Percentiles rank a stretch among this genome's conserved stretches.
Conservation (phyloP, 1,284 basidiomycete species). For the Ustilago shanxiensis region DNA sequence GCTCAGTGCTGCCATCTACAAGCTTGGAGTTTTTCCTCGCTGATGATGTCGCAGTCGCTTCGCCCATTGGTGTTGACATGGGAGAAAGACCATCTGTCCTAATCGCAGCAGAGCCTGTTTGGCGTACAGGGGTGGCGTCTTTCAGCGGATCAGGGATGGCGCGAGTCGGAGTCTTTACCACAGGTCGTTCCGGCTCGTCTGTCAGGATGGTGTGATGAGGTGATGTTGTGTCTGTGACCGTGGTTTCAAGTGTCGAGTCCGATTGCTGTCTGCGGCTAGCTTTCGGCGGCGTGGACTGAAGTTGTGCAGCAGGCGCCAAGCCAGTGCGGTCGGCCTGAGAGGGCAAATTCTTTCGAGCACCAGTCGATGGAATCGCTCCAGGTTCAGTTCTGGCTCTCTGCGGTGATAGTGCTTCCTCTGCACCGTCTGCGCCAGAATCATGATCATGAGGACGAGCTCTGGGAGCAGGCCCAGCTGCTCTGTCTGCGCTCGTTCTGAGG, state of each 20-base stretch:
- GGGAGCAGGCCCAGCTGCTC: not conserved
- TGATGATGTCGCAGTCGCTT: slow-evolving; percentile 7
- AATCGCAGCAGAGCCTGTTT: not conserved
- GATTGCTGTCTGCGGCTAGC: slow-evolving; percentile 17
- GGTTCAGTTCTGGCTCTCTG: slow-evolving; percentile 37
- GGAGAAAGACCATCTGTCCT: slow-evolving; percentile 11
- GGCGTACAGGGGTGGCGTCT: slow-evolving; percentile 17
- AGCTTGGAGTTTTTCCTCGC: slow-evolving; percentile 25
- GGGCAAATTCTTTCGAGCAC: slow-evolving; percentile 13
- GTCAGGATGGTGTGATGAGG: slow-evolving; percentile 15
- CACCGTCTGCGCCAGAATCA: slow-evolving; percentile 5
- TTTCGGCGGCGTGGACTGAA: slow-evolving; percentile 1
- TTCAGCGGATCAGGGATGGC: slow-evolving; percentile 34
- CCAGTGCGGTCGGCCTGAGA: slow-evolving; percentile 14
- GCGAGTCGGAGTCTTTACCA: slow-evolving; percentile 30
- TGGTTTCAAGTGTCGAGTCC: slow-evolving; percentile 21
- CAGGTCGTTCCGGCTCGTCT: slow-evolving; percentile 24
- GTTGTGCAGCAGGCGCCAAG: slow-evolving; percentile 13
- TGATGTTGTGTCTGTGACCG: not conserved
- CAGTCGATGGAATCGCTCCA: slow-evolving; percentile 29
- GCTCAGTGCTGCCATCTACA: slow-evolving; percentile 1
- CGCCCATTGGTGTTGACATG: slow-evolving; percentile 5
- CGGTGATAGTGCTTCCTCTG: slow-evolving; percentile 23
- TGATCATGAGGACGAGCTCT: not conserved
- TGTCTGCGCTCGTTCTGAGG: slow-evolving; percentile 7